These are phyloP conservation scores for Neopestalotiopsis clavispora DNA, from an alignment of 2,329 filamentous ascomycete species.

Conservation along the genomic window DNA sequence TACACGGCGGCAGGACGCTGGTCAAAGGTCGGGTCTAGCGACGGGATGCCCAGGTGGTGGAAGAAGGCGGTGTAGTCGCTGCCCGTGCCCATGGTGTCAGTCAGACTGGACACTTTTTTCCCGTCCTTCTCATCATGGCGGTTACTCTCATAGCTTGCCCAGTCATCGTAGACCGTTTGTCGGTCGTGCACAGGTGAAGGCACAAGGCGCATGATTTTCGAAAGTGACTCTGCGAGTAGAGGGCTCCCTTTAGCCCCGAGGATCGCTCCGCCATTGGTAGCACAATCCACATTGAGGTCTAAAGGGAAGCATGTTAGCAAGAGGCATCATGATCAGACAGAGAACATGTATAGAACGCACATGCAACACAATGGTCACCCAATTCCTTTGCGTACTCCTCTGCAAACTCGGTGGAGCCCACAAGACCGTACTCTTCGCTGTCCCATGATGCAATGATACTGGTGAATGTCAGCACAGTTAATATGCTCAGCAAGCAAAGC, in stretches of 20 bases:
- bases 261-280: constrained; percentile 62
- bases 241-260: constrained; percentile 63
- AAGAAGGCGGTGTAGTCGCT: constrained; percentile 66
- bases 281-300: constrained; percentile 67
- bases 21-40: constrained; percentile 55
- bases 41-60: constrained; percentile 60
- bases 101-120: constrained; percentile 58
- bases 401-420: constrained; percentile 78
- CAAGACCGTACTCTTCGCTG: constrained; percentile 71
- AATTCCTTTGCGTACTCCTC: constrained; percentile 75
- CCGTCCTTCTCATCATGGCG: constrained; percentile 54
- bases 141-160: constrained; percentile 37
- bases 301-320: constrained; percentile 28
- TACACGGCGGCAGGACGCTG: constrained; percentile 48
- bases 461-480: constrained; percentile 69
- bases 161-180: constrained; percentile 45
- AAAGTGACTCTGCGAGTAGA: constrained; percentile 62
- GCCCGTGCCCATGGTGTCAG: constrained; percentile 58
- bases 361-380: constrained; percentile 64
- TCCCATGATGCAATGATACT: constrained; percentile 68
- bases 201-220: constrained; percentile 54
- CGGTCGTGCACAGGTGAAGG: constrained; percentile 54
- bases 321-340: not conserved
- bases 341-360: constrained; percentile 34
- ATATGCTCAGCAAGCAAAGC: constrained; percentile 65